These are phyloP conservation scores for Hyaloscypha hepaticicola DNA, from an alignment of 495 filamentous ascomycete genomes.

Conservation along the genomic window DNA sequence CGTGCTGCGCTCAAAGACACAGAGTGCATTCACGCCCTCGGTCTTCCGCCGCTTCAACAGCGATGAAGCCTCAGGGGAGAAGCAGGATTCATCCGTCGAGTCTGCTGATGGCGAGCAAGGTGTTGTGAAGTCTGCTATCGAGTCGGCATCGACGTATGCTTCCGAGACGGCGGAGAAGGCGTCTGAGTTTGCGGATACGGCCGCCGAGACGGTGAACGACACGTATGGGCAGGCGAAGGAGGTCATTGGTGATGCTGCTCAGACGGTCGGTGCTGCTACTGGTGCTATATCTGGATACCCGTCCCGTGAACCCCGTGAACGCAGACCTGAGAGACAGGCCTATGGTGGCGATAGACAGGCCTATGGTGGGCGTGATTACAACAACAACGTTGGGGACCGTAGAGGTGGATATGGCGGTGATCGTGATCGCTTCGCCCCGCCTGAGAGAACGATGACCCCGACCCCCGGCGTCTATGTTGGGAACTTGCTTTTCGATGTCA, in stretches of 20 bases:
- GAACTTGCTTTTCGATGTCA: slow-evolving; percentile 85
- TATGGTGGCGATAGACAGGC: slow-evolving; percentile 9
- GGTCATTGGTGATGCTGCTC: slow-evolving; percentile 1
- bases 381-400: neutral
- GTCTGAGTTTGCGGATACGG: neutral
- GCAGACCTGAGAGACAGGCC: neutral
- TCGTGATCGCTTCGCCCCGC: neutral
- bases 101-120: slow-evolving; percentile 29
- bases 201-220: slow-evolving; percentile 1
- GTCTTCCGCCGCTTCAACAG: slow-evolving; percentile 46
- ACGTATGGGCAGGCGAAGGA: neutral
- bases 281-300: neutral
- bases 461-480: slow-evolving; percentile 63
- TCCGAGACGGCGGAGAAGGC: neutral
- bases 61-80: slow-evolving; percentile 34
- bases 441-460: neutral
- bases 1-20: slow-evolving; percentile 30
- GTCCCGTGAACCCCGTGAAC: neutral
- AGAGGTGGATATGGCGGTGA: slow-evolving; percentile 14
- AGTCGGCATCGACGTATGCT: slow-evolving; percentile 8
- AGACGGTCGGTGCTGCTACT: neutral
- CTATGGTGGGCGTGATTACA: neutral
- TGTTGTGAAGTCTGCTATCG: slow-evolving; percentile 15
- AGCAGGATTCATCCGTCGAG: slow-evolving; percentile 30
- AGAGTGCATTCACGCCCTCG: slow-evolving; percentile 25